Percentiles rank a stretch among this genome's conserved stretches.
Evolutionary conservation across 2,329 filamentous ascomycete species (phyloP).

Genomic region (Penicillium hesseltinei): DNA sequence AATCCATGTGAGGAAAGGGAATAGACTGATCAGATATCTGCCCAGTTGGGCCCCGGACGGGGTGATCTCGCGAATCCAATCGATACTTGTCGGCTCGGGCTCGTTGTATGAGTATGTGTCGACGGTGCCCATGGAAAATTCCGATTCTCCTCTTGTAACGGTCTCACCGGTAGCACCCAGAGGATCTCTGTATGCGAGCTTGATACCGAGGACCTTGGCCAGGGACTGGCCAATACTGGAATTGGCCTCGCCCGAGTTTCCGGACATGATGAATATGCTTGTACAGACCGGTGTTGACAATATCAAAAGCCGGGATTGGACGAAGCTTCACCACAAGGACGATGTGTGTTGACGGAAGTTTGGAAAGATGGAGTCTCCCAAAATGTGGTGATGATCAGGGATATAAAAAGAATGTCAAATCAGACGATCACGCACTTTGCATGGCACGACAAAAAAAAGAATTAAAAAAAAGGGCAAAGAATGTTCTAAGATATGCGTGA

Average conservation of each 20-base stretch:
- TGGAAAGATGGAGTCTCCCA: neutral
- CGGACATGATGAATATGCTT: neutral
- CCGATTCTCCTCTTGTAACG: conserved; percentile 73
- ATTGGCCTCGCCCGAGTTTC: conserved; percentile 17
- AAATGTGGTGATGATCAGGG: conserved; percentile 14
- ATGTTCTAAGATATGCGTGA: conserved; percentile 18
- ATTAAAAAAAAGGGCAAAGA: conserved; percentile 8
- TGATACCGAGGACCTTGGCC: conserved; percentile 80
- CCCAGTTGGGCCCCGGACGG: conserved; percentile 58
- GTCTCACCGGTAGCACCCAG: conserved; percentile 55
- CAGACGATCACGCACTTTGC: conserved; percentile 16
- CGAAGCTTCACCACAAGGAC: conserved; percentile 1
- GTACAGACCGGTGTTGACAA: neutral
- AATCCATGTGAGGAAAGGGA: conserved; percentile 92
- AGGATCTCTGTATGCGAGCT: conserved; percentile 66
- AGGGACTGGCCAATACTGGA: conserved; percentile 68
- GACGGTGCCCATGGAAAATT: conserved; percentile 69
- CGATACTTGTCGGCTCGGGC: conserved; percentile 69
- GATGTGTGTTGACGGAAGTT: neutral
- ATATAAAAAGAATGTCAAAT: conserved; percentile 15
- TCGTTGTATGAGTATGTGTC: conserved; percentile 84
- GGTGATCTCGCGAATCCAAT: conserved; percentile 66
- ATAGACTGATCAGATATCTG: conserved; percentile 68
- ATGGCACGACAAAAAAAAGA: conserved; percentile 9
- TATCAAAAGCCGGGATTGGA: conserved; percentile 2